phyloP scores from a whole-genome alignment of 805 yeast genomes.

The Candida alai region DNA sequence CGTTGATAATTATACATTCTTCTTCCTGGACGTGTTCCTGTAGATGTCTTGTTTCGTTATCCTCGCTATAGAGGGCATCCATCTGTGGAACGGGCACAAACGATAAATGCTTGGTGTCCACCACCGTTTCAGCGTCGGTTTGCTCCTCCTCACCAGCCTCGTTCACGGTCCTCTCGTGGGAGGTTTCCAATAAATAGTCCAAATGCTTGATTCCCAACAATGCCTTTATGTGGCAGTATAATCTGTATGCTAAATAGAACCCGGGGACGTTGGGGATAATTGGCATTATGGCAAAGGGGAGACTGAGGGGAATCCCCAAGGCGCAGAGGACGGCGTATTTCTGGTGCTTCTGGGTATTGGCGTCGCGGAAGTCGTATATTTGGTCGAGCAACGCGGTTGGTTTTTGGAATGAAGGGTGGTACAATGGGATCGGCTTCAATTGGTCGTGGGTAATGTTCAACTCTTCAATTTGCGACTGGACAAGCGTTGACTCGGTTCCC shows the following conservation, averaged over 20 bases:
- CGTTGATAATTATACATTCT: constrained; percentile 42
- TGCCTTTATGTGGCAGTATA: constrained; percentile 83
- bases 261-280: constrained; percentile 93
- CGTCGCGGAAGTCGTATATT: constrained; percentile 38
- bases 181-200: constrained; percentile 44
- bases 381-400: constrained; percentile 33
- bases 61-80: constrained; percentile 16
- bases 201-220: constrained; percentile 69
- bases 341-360: constrained; percentile 50
- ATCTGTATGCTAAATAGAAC: constrained; percentile 73
- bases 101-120: constrained; percentile 20
- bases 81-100: constrained; percentile 14
- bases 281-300: constrained; percentile 80
- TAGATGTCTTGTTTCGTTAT: constrained; percentile 2
- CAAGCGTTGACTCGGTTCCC: constrained; percentile 11
- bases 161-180: background rate
- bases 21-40: constrained; percentile 15
- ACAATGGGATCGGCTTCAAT: constrained; percentile 37
- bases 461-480: constrained; percentile 25
- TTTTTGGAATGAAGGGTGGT: constrained; percentile 34
- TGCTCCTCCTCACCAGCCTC: background rate
- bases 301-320: constrained; percentile 65
- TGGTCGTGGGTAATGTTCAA: constrained; percentile 25
- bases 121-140: constrained; percentile 5
- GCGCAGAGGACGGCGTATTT: constrained; percentile 52